Percentiles rank a stretch among this genome's conserved stretches.
Conservation (phyloP, 345 rosid species). For the Pelargonium nanum region DNA sequence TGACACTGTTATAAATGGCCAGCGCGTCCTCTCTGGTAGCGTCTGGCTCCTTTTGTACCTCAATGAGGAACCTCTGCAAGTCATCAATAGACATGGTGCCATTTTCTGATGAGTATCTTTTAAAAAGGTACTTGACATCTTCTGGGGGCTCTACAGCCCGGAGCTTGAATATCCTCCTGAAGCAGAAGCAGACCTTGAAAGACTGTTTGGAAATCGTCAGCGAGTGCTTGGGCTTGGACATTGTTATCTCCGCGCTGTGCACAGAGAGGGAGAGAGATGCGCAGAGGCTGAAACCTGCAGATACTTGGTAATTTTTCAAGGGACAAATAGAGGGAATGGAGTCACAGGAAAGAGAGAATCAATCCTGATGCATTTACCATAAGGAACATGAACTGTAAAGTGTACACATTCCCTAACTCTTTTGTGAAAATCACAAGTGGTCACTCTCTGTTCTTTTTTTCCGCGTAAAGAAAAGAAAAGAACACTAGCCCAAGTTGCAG, state of each 20-base stretch:
- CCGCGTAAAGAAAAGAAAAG: neutral
- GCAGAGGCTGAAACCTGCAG: neutral
- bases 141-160: slow-evolving; percentile 31
- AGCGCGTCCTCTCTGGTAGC: slow-evolving; percentile 37
- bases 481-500: neutral
- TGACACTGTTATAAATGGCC: slow-evolving; percentile 37
- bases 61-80: slow-evolving; percentile 32
- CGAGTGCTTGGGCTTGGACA: neutral
- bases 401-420: neutral
- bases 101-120: slow-evolving; percentile 30
- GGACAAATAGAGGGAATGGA: neutral
- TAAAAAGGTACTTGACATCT: slow-evolving; percentile 24
- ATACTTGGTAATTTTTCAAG: neutral
- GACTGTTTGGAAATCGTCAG: slow-evolving; percentile 8
- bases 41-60: slow-evolving; percentile 25
- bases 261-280: neutral
- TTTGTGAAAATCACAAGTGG: neutral
- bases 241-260: neutral
- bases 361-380: neutral
- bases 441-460: neutral
- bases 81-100: slow-evolving; percentile 31
- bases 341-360: neutral
- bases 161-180: slow-evolving; percentile 38
- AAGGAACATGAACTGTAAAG: neutral
- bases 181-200: slow-evolving; percentile 40